phyloP scores from a whole-genome alignment of 441 rosid genomes.

The Croton laevigatus region DNA sequence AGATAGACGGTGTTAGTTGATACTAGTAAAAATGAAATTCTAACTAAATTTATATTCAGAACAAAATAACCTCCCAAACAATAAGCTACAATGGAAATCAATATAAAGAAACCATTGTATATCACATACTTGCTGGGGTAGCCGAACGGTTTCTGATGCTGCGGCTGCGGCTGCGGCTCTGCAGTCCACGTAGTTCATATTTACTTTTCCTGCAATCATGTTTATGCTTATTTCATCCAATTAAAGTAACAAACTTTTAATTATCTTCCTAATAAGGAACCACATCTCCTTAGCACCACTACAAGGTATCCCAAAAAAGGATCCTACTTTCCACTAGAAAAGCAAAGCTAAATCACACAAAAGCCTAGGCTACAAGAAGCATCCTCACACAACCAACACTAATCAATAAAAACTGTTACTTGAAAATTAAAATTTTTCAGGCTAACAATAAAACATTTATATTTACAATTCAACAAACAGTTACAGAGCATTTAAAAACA shows the following conservation, averaged over 20 bases:
- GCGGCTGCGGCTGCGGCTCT: too few relatives aligned
- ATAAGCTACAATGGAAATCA: too few relatives aligned
- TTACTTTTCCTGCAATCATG: too few relatives aligned
- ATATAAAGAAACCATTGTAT: too few relatives aligned
- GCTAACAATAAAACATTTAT: not conserved
- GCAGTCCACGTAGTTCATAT: too few relatives aligned
- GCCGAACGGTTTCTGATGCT: too few relatives aligned
- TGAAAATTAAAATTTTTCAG: not conserved
- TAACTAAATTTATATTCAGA: too few relatives aligned
- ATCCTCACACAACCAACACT: not conserved
- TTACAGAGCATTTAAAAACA: not conserved
- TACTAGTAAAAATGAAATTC: too few relatives aligned
- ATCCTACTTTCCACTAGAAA: not conserved
- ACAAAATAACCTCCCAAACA: too few relatives aligned
- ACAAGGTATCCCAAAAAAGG: not conserved
- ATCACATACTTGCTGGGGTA: too few relatives aligned
- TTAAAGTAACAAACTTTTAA: not conserved
- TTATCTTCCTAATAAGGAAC: not conserved
- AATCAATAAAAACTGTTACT: not conserved
- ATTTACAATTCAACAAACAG: constrained; percentile 7
- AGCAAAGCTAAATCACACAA: not conserved
- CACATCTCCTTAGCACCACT: not conserved
- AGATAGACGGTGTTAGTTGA: too few relatives aligned
- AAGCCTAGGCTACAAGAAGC: not conserved
- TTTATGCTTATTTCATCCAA: not conserved